Percentiles rank a stretch among this genome's conserved stretches.
Evolutionary conservation across 2,329 filamentous ascomycete species (phyloP).

Genomic region (Microsporum ferrugineum): DNA sequence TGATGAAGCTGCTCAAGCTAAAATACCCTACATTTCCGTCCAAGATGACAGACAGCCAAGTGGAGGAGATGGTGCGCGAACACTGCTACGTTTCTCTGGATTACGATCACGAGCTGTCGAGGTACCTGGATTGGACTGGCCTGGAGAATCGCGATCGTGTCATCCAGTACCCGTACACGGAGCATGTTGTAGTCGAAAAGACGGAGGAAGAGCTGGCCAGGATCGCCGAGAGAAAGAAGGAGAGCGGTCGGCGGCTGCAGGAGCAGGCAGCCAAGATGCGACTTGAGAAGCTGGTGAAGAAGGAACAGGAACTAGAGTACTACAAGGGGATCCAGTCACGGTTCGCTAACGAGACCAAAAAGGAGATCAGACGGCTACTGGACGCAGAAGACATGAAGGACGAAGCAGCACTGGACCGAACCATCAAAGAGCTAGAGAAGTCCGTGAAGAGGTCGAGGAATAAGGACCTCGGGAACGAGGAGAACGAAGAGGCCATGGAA

Average conservation of each 20-base stretch:
- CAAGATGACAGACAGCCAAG: conserved; percentile 75
- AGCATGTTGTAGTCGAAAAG: conserved; percentile 82
- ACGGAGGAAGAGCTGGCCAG: conserved; percentile 84
- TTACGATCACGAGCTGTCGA: conserved; percentile 65
- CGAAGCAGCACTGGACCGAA: conserved; percentile 71
- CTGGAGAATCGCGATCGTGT: conserved; percentile 81
- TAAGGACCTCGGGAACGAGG: conserved; percentile 82
- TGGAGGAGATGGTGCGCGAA: conserved; percentile 73
- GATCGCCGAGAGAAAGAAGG: conserved; percentile 87
- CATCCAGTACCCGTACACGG: conserved; percentile 86
- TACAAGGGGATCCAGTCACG: conserved; percentile 71
- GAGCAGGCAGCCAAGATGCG: conserved; percentile 97
- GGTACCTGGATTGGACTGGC: conserved; percentile 80
- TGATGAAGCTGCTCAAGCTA: conserved; percentile 74
- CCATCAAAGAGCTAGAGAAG: conserved; percentile 80
- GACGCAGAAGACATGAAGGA: conserved; percentile 89
- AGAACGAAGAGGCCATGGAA: conserved; percentile 61
- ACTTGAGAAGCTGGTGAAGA: conserved; percentile 84
- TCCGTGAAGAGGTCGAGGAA: conserved; percentile 81
- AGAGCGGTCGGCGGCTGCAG: conserved; percentile 80
- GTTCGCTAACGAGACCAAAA: conserved; percentile 69
- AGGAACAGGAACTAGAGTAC: conserved; percentile 90
- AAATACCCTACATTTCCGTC: conserved; percentile 87
- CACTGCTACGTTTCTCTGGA: conserved; percentile 82
- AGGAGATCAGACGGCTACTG: conserved; percentile 73